Conservation (phyloP, 345 rosid species). For the Eucalyptus microcorys region DNA sequence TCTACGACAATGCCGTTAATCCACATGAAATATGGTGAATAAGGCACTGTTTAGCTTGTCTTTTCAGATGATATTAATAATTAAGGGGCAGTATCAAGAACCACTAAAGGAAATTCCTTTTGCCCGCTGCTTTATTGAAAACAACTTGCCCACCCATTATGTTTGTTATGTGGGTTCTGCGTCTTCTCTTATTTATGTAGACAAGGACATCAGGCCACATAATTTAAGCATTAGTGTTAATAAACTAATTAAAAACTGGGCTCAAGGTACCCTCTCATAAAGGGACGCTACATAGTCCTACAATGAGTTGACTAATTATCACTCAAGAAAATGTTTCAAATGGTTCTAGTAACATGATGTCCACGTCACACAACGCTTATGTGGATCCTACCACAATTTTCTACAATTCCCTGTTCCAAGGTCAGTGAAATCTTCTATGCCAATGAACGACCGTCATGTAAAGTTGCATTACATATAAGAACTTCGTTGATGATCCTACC, state of each 20-base stretch:
- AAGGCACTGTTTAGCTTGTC: not conserved
- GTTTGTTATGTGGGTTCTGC: not conserved
- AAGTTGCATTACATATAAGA: not conserved
- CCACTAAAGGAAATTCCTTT: not conserved
- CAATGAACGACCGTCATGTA: not conserved
- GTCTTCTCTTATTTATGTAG: not conserved
- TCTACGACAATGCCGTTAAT: not conserved
- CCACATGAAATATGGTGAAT: not conserved
- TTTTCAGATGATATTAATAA: not conserved
- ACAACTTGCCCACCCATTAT: not conserved
- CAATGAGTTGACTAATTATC: not conserved
- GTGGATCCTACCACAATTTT: not conserved
- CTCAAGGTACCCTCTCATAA: not conserved
- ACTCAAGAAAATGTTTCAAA: not conserved
- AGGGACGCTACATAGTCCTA: not conserved
- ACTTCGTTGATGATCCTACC: not conserved
- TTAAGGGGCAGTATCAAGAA: not conserved
- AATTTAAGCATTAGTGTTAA: not conserved
- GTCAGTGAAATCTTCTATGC: not conserved
- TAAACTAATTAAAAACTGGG: not conserved
- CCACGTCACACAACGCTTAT: not conserved
- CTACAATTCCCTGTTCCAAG: not conserved
- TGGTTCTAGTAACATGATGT: not conserved
- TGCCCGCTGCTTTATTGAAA: not conserved
- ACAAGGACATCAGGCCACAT: not conserved